A percentile compares a stretch with the other conserved stretches of the same genome.
Conservation (phyloP, 2,329 filamentous ascomycete species). For the Fusarium sp. region DNA sequence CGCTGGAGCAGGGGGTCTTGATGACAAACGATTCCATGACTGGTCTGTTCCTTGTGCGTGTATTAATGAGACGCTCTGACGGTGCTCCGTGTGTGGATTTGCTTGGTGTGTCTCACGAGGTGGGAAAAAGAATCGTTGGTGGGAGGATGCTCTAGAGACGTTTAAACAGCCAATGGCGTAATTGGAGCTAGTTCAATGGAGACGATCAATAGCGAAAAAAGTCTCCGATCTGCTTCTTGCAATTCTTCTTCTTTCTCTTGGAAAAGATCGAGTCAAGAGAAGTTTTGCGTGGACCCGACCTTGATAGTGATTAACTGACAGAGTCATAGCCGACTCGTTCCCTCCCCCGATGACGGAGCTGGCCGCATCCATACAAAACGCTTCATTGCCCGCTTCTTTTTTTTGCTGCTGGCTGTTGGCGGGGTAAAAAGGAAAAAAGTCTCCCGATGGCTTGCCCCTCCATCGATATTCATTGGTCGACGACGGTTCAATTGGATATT, state of each 20-base stretch:
- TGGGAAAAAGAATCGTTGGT: neutral
- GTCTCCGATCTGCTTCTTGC: neutral
- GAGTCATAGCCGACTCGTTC: neutral
- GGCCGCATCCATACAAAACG: slow-evolving; percentile 1
- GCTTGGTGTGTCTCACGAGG: neutral
- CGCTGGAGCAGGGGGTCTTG: slow-evolving; percentile 91
- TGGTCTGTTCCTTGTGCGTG: slow-evolving; percentile 34
- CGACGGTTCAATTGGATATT: neutral
- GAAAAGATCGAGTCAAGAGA: slow-evolving; percentile 11
- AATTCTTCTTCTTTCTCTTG: neutral
- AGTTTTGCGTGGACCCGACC: slow-evolving; percentile 17
- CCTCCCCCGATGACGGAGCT: slow-evolving; percentile 38
- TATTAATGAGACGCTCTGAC: slow-evolving; percentile 16
- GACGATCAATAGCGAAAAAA: neutral
- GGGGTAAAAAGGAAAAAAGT: slow-evolving; percentile 21
- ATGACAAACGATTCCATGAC: slow-evolving; percentile 74
- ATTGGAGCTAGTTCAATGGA: slow-evolving; percentile 28
- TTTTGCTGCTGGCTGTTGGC: slow-evolving; percentile 15
- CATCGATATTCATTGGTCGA: slow-evolving; percentile 19
- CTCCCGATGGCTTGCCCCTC: slow-evolving; percentile 15
- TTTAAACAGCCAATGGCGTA: slow-evolving; percentile 31
- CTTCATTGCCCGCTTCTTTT: neutral
- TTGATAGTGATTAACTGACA: slow-evolving; percentile 20
- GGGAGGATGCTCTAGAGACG: slow-evolving; percentile 16
- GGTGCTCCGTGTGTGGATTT: neutral